These are phyloP conservation scores for Allium cepa DNA, from an alignment of 106 monocot genomes.

Conservation along the genomic window DNA sequence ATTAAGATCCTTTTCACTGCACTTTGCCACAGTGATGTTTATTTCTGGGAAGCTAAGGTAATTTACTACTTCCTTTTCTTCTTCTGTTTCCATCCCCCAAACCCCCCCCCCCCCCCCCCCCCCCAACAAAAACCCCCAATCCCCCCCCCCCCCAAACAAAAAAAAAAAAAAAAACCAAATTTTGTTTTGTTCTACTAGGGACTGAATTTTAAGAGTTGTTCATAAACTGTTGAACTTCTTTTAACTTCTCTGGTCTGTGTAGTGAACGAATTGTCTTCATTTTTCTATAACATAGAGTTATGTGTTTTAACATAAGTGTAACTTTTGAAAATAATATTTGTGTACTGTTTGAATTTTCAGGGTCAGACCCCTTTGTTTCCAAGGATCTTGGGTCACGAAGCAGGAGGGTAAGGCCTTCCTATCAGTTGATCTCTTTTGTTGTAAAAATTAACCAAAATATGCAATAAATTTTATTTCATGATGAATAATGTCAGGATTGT, in stretches of 20 bases:
- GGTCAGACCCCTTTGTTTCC: slow-evolving; percentile 20
- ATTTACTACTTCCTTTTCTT: neutral
- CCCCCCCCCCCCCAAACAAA: too few relatives aligned
- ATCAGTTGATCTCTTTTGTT: neutral
- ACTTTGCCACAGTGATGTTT: slow-evolving; percentile 20
- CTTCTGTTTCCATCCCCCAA: too few relatives aligned
- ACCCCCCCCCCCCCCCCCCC: too few relatives aligned
- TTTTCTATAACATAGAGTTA: neutral
- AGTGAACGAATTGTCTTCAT: neutral
- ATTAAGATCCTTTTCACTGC: slow-evolving; percentile 16
- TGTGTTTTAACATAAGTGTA: neutral
- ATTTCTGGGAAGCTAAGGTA: slow-evolving; percentile 26
- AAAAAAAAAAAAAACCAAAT: neutral
- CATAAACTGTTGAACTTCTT: too few relatives aligned
- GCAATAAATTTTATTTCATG: neutral
- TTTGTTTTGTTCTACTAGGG: neutral
- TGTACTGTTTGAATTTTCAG: neutral
- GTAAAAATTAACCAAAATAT: neutral
- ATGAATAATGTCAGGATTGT: slow-evolving; percentile 16
- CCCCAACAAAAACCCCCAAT: too few relatives aligned
- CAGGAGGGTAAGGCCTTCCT: slow-evolving; percentile 44
- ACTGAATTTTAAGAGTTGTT: too few relatives aligned
- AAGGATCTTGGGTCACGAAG: slow-evolving; percentile 67
- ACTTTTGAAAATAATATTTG: neutral
- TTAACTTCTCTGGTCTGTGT: too few relatives aligned